Evolutionary conservation across 768 basidiomycete genomes (phyloP).

Genomic region (Calocybe cyanea): DNA sequence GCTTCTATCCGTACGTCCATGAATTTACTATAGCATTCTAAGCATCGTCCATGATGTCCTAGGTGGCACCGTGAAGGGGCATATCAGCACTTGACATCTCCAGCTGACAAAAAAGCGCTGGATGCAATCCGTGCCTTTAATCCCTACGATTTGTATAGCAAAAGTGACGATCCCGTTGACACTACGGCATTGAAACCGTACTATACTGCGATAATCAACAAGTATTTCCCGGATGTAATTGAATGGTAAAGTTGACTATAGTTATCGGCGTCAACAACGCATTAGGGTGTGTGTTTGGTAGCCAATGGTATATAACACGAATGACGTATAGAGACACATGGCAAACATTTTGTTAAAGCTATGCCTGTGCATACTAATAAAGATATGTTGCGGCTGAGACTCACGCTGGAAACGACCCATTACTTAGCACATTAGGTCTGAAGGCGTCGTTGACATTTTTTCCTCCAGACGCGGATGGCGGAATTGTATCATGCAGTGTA

Average conservation of each 20-base stretch:
- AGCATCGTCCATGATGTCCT: background rate
- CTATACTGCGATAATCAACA: conserved; percentile 74
- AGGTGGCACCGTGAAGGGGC: conserved; percentile 80
- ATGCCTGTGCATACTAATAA: no score
- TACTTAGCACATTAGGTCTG: background rate
- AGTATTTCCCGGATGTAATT: conserved; percentile 76
- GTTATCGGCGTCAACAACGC: no score
- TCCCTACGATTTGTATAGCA: conserved; percentile 91
- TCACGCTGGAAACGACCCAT: background rate
- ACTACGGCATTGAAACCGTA: conserved; percentile 68
- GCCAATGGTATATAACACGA: no score
- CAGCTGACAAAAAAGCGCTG: conserved; percentile 57
- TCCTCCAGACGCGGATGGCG: background rate
- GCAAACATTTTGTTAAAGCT: no score
- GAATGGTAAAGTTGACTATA: conserved; percentile 80
- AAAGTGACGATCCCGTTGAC: conserved; percentile 66
- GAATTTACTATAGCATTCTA: background rate
- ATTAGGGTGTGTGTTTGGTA: no score
- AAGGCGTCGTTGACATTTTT: background rate
- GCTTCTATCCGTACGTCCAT: conserved; percentile 70
- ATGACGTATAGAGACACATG: no score
- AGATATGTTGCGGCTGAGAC: background rate
- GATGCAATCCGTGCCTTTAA: conserved; percentile 83
- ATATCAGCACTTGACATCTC: conserved; percentile 72
- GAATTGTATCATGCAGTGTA: conserved; percentile 7